Percentiles rank a stretch among this genome's conserved stretches.
These are phyloP conservation scores for Allantophomopsis cytisporea DNA, from an alignment of 2,329 filamentous ascomycete species.

Conservation along the genomic window DNA sequence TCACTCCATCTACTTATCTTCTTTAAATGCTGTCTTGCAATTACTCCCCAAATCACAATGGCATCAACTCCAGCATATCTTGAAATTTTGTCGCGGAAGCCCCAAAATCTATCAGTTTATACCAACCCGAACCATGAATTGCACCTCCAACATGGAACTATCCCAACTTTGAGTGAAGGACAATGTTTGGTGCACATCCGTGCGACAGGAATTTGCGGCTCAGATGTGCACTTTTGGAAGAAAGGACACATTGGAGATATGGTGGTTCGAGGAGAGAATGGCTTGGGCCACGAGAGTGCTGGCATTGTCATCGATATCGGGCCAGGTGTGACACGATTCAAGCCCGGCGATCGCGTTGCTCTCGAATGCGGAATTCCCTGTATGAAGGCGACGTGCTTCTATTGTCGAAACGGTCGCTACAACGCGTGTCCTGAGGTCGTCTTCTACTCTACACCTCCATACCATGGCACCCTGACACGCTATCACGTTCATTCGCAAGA, in stretches of 20 bases:
- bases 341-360: slow-evolving; percentile 18
- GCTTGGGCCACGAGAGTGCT: slow-evolving; percentile 22
- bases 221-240: slow-evolving; percentile 23
- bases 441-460: slow-evolving; percentile 21
- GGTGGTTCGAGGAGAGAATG: slow-evolving; percentile 13
- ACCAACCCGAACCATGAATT: slow-evolving; percentile 83
- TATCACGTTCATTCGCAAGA: slow-evolving; percentile 20
- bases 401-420: slow-evolving; percentile 21
- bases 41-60: no score
- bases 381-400: slow-evolving; percentile 13
- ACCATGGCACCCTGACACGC: slow-evolving; percentile 20
- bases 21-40: no score
- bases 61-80: no score
- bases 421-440: slow-evolving; percentile 23
- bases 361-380: slow-evolving; percentile 23
- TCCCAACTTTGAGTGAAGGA: not conserved
- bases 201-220: slow-evolving; percentile 52
- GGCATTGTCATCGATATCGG: slow-evolving; percentile 16
- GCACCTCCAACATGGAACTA: slow-evolving; percentile 40
- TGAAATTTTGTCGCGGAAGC: no score
- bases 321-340: slow-evolving; percentile 10
- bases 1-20: no score
- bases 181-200: not conserved
- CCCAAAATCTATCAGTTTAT: slow-evolving; percentile 39
- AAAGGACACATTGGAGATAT: slow-evolving; percentile 20